Base-by-base conservation (phyloP, 75 land plant species). In the Gnetum montanum region DNA sequence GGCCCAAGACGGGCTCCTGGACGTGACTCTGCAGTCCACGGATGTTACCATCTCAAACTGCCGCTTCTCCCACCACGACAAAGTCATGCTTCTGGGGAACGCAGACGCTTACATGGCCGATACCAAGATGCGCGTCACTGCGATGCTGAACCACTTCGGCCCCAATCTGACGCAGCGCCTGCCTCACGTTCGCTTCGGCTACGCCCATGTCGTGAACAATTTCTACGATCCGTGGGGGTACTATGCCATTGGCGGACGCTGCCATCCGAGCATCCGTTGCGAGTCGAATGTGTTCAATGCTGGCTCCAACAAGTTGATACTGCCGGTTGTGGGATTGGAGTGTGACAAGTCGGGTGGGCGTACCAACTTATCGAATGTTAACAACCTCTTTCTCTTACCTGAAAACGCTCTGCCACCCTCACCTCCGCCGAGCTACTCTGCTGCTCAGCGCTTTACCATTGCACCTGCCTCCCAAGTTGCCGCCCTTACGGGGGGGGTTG, bases 181-280 rank as follows among this genome's bases (percentile, higher is more conserved):
- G 76, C 79, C 79, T 10, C 79, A 76, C 40, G 40, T 15, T 37
- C 40, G 8, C 40, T 37, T 15, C 2, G 78, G 78, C 1, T 65
- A 53, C 31, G 70, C 75, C 50, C 78, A 75, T 28, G 78, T 75
- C 4, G 31, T 71, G 18, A 75, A 75, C 70, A 75, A 75, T 41
- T 34, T 65, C 23, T 75, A 71, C 54, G 61, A 62, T 12, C 65
- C 70, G 36, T 75, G 78, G 78, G 75, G 75, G 12, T 75, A 65
- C 56, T 75, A 75, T 27, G 75, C 75, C 4, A 56, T 75, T 13
- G 78, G 78, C 16, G 78, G 64, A 4, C 23, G 78, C 15, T 69
- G 43, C 2, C 47, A 66, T 34, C 75, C 75, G 0, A 63, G 61
- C 38, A 51, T 75, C 2, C 45, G 30, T 5, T 70, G 75, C 4